A percentile compares a stretch with the other conserved stretches of the same genome.
These are phyloP conservation scores for Penicillium bovifimosum DNA, from an alignment of 495 filamentous ascomycete species.

Conservation along the genomic window DNA sequence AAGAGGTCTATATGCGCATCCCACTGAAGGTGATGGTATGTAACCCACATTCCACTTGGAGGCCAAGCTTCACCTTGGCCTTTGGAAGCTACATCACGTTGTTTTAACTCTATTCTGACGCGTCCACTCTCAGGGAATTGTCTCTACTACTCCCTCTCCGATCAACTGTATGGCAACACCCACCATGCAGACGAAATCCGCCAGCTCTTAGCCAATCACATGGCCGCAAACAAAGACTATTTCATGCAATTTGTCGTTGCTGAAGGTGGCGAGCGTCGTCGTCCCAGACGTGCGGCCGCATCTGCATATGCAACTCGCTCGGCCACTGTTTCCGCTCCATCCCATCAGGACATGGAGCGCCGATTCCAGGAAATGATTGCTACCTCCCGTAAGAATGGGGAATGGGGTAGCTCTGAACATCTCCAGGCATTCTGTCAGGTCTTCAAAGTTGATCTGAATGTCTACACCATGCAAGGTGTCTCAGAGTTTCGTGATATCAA, in stretches of 20 bases:
- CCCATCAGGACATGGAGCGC: slow-evolving; percentile 53
- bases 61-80: not conserved
- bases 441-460: slow-evolving; percentile 57
- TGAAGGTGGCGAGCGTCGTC: slow-evolving; percentile 54
- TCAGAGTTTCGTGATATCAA: slow-evolving; percentile 44
- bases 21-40: slow-evolving; percentile 45
- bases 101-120: slow-evolving; percentile 11
- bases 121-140: slow-evolving; percentile 56
- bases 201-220: slow-evolving; percentile 54
- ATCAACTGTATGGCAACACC: slow-evolving; percentile 66
- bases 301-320: slow-evolving; percentile 37
- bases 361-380: slow-evolving; percentile 58
- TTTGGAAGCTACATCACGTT: not conserved
- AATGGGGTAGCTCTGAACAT: slow-evolving; percentile 69
- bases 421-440: slow-evolving; percentile 62
- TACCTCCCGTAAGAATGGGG: slow-evolving; percentile 55
- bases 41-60: not conserved
- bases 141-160: slow-evolving; percentile 71
- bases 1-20: slow-evolving; percentile 38
- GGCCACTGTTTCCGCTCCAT: slow-evolving; percentile 36
- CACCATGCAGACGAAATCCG: slow-evolving; percentile 55
- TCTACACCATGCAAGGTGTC: slow-evolving; percentile 51
- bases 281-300: slow-evolving; percentile 54
- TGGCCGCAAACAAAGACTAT: slow-evolving; percentile 52
- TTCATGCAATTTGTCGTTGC: slow-evolving; percentile 65